Evolutionary conservation across 2,329 filamentous ascomycete species (phyloP).

Genomic region (Fusarium euwallaceae): DNA sequence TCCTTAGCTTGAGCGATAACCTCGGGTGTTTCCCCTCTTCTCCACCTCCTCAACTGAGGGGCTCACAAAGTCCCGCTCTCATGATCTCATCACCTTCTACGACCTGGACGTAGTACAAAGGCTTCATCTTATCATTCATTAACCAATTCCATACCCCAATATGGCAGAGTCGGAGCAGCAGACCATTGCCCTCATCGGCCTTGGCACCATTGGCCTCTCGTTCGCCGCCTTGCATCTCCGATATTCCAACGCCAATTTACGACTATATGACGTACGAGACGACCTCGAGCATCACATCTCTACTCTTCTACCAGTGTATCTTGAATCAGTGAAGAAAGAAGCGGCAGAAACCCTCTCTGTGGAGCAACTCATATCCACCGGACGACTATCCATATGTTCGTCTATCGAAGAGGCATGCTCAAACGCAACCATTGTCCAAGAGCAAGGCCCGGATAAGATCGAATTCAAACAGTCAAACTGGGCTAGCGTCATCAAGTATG

Average conservation of each 20-base stretch:
- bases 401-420: slow-evolving; percentile 29
- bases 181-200: slow-evolving; percentile 34
- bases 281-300: slow-evolving; percentile 32
- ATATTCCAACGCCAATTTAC: slow-evolving; percentile 25
- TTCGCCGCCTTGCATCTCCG: slow-evolving; percentile 31
- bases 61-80: not conserved
- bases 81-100: not conserved
- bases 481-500: slow-evolving; percentile 13
- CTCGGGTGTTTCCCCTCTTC: slow-evolving; percentile 32
- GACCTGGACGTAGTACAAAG: not conserved
- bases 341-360: fast-evolving
- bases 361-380: not conserved
- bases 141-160: no score
- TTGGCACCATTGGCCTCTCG: slow-evolving; percentile 36
- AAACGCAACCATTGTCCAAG: slow-evolving; percentile 25
- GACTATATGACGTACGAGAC: slow-evolving; percentile 28
- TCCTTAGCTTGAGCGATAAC: not conserved
- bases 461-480: slow-evolving; percentile 38
- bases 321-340: slow-evolving; percentile 20
- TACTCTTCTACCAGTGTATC: slow-evolving; percentile 22
- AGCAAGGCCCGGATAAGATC: slow-evolving; percentile 37
- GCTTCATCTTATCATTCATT: not conserved
- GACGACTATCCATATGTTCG: slow-evolving; percentile 21
- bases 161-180: not conserved
- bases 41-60: slow-evolving; percentile 5